Conservation (phyloP, 2,329 filamentous ascomycete species). For the Eutypa lata region DNA sequence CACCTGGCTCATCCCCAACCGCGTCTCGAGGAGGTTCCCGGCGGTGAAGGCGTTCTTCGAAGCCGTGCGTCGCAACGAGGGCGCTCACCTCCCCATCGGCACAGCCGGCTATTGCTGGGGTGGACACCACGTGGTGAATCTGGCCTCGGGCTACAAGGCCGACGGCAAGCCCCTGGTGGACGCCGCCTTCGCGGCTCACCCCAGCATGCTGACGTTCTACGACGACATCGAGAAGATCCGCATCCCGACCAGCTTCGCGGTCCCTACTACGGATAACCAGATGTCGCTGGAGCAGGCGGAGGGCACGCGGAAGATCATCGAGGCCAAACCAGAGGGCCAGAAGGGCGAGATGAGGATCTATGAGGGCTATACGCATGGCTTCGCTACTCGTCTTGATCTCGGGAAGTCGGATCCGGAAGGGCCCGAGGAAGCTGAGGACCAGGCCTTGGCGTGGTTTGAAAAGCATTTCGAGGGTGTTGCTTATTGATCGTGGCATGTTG, state of each 20-base stretch:
- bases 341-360: constrained; percentile 37
- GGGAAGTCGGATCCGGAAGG: constrained; percentile 18
- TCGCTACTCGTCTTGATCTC: constrained; percentile 28
- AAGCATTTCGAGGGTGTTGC: constrained; percentile 15
- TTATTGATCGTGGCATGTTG: constrained; percentile 7
- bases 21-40: constrained; percentile 28
- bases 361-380: constrained; percentile 38
- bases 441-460: constrained; percentile 29
- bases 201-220: constrained; percentile 44
- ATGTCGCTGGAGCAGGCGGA: constrained; percentile 31
- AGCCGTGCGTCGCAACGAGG: constrained; percentile 30
- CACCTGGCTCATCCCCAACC: constrained; percentile 31
- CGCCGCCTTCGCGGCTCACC: constrained; percentile 51
- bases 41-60: constrained; percentile 35
- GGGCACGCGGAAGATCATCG: constrained; percentile 32
- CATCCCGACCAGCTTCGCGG: constrained; percentile 43
- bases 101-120: constrained; percentile 64
- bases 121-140: constrained; percentile 50
- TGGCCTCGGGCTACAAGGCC: constrained; percentile 33
- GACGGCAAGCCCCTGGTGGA: constrained; percentile 42
- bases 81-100: constrained; percentile 36
- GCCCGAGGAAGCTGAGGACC: constrained; percentile 26
- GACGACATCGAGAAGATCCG: constrained; percentile 43
- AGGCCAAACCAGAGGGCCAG: constrained; percentile 27
- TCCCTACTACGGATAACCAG: constrained; percentile 42